phyloP scores from a whole-genome alignment of 768 basidiomycete genomes.

The Lyophyllum decastes region DNA sequence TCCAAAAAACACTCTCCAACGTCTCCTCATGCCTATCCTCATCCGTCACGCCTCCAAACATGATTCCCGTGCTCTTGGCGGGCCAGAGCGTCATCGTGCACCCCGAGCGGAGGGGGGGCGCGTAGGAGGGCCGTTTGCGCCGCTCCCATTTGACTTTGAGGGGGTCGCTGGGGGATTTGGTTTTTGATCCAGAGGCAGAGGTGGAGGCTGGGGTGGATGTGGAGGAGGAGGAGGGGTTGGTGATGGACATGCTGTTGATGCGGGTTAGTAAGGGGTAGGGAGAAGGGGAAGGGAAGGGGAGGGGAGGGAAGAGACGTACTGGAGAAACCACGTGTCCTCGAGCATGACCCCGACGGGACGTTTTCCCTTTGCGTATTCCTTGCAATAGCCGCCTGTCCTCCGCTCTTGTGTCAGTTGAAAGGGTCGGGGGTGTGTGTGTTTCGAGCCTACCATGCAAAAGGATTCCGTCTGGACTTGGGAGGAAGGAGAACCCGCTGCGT shows the following conservation, averaged over 20 bases:
- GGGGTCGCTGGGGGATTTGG: slow-evolving; percentile 42
- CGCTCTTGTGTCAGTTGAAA: too few species aligned
- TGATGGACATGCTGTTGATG: slow-evolving; percentile 10
- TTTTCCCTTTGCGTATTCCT: slow-evolving; percentile 86
- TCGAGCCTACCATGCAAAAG: slow-evolving; percentile 65
- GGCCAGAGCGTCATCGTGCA: slow-evolving; percentile 87
- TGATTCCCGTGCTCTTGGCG: slow-evolving; percentile 64
- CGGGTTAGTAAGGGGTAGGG: neutral
- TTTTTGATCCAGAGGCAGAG: slow-evolving; percentile 18
- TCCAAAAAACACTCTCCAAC: slow-evolving; percentile 84
- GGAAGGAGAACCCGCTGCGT: slow-evolving; percentile 83
- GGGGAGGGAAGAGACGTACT: slow-evolving; percentile 39
- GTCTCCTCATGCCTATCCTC: slow-evolving; percentile 85
- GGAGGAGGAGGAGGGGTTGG: slow-evolving; percentile 14
- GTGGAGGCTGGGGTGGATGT: slow-evolving; percentile 19
- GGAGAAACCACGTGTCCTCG: slow-evolving; percentile 88
- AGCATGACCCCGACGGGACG: slow-evolving; percentile 84
- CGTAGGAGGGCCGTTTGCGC: slow-evolving; percentile 68
- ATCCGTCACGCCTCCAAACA: slow-evolving; percentile 89
- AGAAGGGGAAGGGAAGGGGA: neutral
- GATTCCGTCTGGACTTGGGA: slow-evolving; percentile 76
- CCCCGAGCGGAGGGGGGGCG: slow-evolving; percentile 73
- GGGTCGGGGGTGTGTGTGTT: neutral
- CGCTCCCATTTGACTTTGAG: slow-evolving; percentile 79
- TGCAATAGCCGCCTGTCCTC: slow-evolving; percentile 79